Percentiles rank a stretch among this genome's conserved stretches.
Conservation (phyloP, 495 filamentous ascomycete genomes). For the Physcia stellaris region DNA sequence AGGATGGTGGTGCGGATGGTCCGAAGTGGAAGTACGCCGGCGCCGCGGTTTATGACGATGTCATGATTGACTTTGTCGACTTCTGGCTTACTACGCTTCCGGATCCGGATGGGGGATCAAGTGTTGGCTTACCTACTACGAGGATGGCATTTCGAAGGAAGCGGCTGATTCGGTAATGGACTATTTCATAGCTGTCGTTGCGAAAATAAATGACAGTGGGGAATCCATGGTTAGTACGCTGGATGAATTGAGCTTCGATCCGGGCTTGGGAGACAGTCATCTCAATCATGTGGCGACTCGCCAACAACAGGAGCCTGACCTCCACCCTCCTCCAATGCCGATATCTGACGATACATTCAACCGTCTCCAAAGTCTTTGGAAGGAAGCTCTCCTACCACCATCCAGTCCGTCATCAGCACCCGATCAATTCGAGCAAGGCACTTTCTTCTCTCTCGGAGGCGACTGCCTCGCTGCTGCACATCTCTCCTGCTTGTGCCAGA, state of each 20-base stretch:
- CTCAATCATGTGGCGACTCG: too few relatives aligned
- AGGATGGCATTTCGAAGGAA: background rate
- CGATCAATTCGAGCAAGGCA: too few relatives aligned
- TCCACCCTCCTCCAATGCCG: too few relatives aligned
- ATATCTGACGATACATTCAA: too few relatives aligned
- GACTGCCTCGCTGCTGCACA: background rate
- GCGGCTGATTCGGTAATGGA: background rate
- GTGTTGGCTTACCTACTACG: background rate
- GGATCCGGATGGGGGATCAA: background rate
- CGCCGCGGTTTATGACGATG: background rate
- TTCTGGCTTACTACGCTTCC: background rate
- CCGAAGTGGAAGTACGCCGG: background rate
- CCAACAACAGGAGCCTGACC: too few relatives aligned
- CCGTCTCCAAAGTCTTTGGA: background rate
- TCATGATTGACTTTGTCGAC: background rate
- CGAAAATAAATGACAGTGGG: background rate
- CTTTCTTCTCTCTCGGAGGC: background rate
- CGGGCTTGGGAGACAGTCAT: too few relatives aligned
- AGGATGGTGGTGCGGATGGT: background rate
- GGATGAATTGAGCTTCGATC: background rate
- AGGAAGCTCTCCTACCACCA: background rate
- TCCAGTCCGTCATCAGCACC: too few relatives aligned
- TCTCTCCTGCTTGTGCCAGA: background rate
- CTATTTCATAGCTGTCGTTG: background rate
- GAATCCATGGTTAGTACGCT: background rate